These are phyloP conservation scores for Pseudogymnoascus sp. DNA, from an alignment of 2,329 filamentous ascomycete genomes.

Conservation along the genomic window DNA sequence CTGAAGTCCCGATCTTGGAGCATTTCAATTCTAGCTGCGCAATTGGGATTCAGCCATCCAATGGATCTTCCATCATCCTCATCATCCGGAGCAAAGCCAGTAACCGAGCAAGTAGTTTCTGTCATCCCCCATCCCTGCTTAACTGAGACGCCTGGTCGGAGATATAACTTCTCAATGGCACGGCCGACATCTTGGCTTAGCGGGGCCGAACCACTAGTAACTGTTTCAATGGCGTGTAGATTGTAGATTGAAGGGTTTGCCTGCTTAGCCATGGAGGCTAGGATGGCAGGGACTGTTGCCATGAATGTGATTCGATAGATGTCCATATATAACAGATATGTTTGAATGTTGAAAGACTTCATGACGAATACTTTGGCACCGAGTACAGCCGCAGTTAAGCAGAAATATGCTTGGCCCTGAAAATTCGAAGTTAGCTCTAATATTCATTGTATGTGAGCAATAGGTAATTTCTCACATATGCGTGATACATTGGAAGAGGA, in stretches of 20 bases:
- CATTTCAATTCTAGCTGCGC: conserved; percentile 55
- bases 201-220: conserved; percentile 65
- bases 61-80: conserved; percentile 39
- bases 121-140: conserved; percentile 51
- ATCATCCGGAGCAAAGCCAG: conserved; percentile 51
- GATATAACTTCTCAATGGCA: conserved; percentile 20
- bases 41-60: conserved; percentile 60
- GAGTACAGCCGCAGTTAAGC: not conserved
- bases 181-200: conserved; percentile 27
- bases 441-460: conserved; percentile 63
- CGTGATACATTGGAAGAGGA: conserved; percentile 64
- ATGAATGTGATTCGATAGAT: conserved; percentile 32
- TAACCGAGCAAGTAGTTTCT: conserved; percentile 57
- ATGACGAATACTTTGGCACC: conserved; percentile 5
- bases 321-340: conserved; percentile 1
- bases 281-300: conserved; percentile 62
- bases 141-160: conserved; percentile 57
- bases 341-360: not conserved
- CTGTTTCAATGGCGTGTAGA: conserved; percentile 51
- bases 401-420: conserved; percentile 32
- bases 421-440: conserved; percentile 58
- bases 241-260: conserved; percentile 58
- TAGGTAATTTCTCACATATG: conserved; percentile 50
- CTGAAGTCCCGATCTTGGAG: conserved; percentile 40
- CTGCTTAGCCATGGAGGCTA: conserved; percentile 63